Base-by-base conservation (phyloP, 176 grass and related monocot genomes). In the Avena sativa region DNA sequence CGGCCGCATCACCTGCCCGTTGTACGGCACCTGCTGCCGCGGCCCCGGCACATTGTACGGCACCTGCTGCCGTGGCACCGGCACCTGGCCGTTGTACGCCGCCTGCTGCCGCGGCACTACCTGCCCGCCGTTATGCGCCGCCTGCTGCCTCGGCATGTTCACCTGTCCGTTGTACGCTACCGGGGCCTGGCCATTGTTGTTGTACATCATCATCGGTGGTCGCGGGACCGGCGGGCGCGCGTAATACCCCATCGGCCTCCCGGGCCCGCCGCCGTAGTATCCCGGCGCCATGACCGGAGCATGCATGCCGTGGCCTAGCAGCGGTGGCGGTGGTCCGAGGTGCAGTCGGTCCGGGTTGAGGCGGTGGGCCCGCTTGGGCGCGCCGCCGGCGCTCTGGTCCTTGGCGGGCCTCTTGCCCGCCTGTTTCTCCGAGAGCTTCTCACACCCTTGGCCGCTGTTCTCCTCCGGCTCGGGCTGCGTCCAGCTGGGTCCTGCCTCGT, bases 381-480 rank as follows among this genome's bases (percentile, higher is more conserved):
- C 23, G 36, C 9, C 36, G 36, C 9, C 71, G 12, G 12, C 17
- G 16, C 20, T 43, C 77, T 23, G 55, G 12, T 58, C 74, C 65
- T 47, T 32, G 12, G 47, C 32, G 19, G 84, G 74, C 74, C 89
- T 83, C 55, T 90, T 90, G 55, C 73, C 79, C 72, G 72, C 47
- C 72, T 52, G 47, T 52, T 76, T 76, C 23, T 76, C 21, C 13
- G 72, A 50, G 51, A 51, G 72, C 72, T 76, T 51, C 23, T n/a
- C 12, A 26, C 0, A 5, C 12, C 4, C 12, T 11, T 34, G 32
- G 0, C 44, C 12, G 43, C 46, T n/a, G 44, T 9, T 12, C 6
- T 7, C 64, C 64, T 34, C 64, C 36, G 13, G 12, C 43, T 28
- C 8, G 1, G 44, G 2, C 48, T 59, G 13, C 17, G 26, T 28